Base-by-base conservation (phyloP, 2,329 filamentous ascomycete species). In the Stemphylium lycopersici region DNA sequence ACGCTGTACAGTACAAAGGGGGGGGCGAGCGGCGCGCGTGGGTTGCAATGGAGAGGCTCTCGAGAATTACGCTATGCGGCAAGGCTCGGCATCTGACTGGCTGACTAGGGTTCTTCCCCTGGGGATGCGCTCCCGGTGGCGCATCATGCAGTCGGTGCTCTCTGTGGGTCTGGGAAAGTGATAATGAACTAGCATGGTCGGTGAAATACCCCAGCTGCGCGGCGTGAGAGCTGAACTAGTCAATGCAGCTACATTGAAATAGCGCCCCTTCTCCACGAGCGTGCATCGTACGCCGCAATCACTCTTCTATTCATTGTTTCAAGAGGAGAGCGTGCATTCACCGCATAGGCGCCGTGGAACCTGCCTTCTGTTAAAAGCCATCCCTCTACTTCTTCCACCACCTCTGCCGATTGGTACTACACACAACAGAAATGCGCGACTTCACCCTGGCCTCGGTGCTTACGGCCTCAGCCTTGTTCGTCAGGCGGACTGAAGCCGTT, bases 401-500 rank as follows among this genome's bases (percentile, higher is more conserved):
- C 26, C 26, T 29, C 8, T 29, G 26, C 10, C 26, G 26, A 29
- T 29, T 29, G 26, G 18, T 36, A 33, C 38, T 20, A 48, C 49
- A 37, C 43, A 46, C 39, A 59, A 16, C 16, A 51, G 34, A 46
- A n/a, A 75, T 75, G 72, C 71, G 67, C 58, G 59, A 66, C 56
- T 56, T 65, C 50, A 50, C 71, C 46, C 44, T 71, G 40, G 62
- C 72, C 59, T 61, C 69, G 20, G 63, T 67, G 56, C 66, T 64
- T 60, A 63, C 71, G n/a, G 67, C 67, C 20, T 59, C 66, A 46
- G 65, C 70, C 48, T 66, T 77, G 51, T 69, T 78, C 56, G 71
- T 72, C 36, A 61, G 69, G 31, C 55, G 71, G 26, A 76, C 72
- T 48, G 69, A 75, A 34, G 80, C 80, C 26, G 80, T 84, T 48